These are phyloP conservation scores for Coemansia sp. DNA, from an alignment of 192 early-diverging fungal genomes.

Conservation along the genomic window DNA sequence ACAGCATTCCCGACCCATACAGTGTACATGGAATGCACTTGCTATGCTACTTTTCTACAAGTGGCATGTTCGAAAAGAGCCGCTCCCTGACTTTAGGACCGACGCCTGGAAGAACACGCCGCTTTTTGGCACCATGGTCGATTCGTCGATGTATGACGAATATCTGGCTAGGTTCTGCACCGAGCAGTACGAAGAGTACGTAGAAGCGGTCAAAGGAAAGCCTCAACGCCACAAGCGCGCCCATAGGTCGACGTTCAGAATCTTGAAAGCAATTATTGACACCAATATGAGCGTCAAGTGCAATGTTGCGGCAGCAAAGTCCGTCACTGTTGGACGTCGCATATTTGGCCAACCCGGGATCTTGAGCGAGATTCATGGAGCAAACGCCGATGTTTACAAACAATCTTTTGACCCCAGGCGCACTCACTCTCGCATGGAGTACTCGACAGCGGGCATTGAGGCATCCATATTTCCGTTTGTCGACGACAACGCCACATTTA, in stretches of 20 bases:
- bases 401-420: too few relatives aligned
- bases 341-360: constrained; percentile 15
- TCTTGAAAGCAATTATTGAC: constrained; percentile 5
- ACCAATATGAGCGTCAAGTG: constrained; percentile 2
- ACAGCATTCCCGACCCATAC: constrained; percentile 21
- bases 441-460: constrained; percentile 1
- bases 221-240: constrained; percentile 21
- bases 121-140: constrained; percentile 23
- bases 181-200: constrained; percentile 28
- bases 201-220: too few relatives aligned
- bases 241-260: background rate
- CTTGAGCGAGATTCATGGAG: constrained; percentile 16
- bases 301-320: constrained; percentile 8
- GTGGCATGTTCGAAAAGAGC: constrained; percentile 43
- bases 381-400: constrained; percentile 12
- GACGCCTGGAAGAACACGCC: constrained; percentile 28
- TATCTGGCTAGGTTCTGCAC: constrained; percentile 22
- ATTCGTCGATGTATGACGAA: constrained; percentile 12
- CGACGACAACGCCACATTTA: constrained; percentile 8
- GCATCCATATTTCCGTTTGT: constrained; percentile 39
- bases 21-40: constrained; percentile 50
- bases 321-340: constrained; percentile 16
- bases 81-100: constrained; percentile 36
- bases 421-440: constrained; percentile 9
- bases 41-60: constrained; percentile 43